Base-by-base conservation (phyloP, 2,329 filamentous ascomycete genomes). In the Aspergillus unguis region DNA sequence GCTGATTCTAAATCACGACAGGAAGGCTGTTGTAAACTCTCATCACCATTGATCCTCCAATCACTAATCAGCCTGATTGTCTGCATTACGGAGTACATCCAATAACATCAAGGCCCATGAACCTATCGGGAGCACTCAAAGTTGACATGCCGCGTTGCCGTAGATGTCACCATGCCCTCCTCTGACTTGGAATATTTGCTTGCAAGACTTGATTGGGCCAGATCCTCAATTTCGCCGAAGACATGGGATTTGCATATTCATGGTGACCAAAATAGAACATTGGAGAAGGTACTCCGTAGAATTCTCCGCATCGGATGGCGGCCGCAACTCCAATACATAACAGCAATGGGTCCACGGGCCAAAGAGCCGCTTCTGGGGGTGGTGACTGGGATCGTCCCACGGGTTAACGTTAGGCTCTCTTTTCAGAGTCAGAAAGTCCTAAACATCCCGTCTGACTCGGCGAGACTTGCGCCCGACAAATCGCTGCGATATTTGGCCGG, bases 331-430 rank as follows among this genome's bases (percentile, higher is more conserved):
- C 8, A 37, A 6, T 37, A 37, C 11, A 6, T 10, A 10, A 11
- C 11, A 37, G 8, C 17, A n/a, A 10, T 36, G 35, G 11, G 17
- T n/a, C 8, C 53, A 53, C 44, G 48, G 53, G 29, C 58, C 48
- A 57, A 52, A 60, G 50, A 58, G 56, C 56, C 53, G 53, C 55
- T 51, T 59, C 47, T 53, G 50, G n/a, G 17, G 49, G 48, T 51
- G 23, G 43, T 10, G 29, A 8, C 17, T 32, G 32, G 4, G 9
- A 33, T 41, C 6, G 35, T 28, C 28, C 37, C 29, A 42, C 33
- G 48, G 33, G 17, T 31, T 25, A 29, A 17, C 5, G 4, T 37
- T 17, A 36, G 29, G n/a, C 32, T 28, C n/a, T 35, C 23, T 10
- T 11, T 29, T 26, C 10, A 37, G 5, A n/a, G 6, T 37, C 8